Evolutionary conservation across 2,329 filamentous ascomycete genomes (phyloP).

Genomic region (Calcarisporium arbuscula): DNA sequence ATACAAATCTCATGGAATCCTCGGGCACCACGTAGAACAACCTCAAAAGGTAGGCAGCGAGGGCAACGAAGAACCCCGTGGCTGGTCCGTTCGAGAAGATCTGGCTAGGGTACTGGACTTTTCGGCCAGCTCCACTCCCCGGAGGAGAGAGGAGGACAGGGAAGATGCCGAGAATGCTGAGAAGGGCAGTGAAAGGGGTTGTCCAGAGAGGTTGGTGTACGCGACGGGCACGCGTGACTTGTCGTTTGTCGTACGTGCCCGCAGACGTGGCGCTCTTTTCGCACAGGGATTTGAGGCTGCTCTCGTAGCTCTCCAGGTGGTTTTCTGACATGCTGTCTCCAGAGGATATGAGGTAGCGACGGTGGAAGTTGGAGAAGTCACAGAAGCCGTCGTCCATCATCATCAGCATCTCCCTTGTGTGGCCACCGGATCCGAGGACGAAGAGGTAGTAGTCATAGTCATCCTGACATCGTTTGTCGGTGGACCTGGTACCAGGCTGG

Average conservation of each 20-base stretch:
- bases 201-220: slow-evolving; percentile 78
- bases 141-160: slow-evolving; percentile 42
- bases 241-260: slow-evolving; percentile 56
- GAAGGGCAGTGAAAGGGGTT: slow-evolving; percentile 61
- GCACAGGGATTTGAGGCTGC: slow-evolving; percentile 21
- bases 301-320: slow-evolving; percentile 55
- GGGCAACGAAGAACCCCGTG: slow-evolving; percentile 70
- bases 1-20: slow-evolving; percentile 65
- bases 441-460: slow-evolving; percentile 56
- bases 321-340: slow-evolving; percentile 64
- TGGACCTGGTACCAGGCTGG: slow-evolving; percentile 4
- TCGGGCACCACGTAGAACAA: slow-evolving; percentile 37
- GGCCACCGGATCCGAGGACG: slow-evolving; percentile 86
- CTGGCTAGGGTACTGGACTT: slow-evolving; percentile 57
- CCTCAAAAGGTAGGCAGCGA: slow-evolving; percentile 43
- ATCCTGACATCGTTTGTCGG: slow-evolving; percentile 4
- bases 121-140: slow-evolving; percentile 11
- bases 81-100: slow-evolving; percentile 86
- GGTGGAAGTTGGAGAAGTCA: slow-evolving; percentile 47
- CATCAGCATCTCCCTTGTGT: slow-evolving; percentile 90
- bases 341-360: slow-evolving; percentile 75
- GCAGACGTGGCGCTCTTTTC: slow-evolving; percentile 12
- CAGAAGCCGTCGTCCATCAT: slow-evolving; percentile 62
- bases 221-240: slow-evolving; percentile 67
- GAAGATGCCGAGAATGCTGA: slow-evolving; percentile 59